Percentiles rank a stretch among this genome's conserved stretches.
Evolutionary conservation across 371 early-diverging fungal genomes (phyloP).

Genomic region (Sanchytrium tribonematis): DNA sequence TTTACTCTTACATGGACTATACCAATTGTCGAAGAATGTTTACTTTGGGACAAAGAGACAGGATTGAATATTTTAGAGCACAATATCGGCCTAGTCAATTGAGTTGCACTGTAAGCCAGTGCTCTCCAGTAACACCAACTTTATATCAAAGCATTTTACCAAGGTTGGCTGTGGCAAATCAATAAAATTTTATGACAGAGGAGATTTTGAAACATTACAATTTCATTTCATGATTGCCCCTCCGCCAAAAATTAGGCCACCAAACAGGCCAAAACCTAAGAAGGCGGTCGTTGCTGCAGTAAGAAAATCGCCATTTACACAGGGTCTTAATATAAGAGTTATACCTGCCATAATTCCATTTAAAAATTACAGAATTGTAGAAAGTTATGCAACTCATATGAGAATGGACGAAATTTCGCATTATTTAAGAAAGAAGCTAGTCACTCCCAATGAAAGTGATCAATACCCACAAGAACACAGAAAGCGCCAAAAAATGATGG

Average conservation of each 20-base stretch:
- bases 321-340: background rate
- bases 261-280: background rate
- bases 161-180: too few species aligned
- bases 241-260: background rate
- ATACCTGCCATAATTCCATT: background rate
- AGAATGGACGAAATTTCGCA: background rate
- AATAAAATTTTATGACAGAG: too few species aligned
- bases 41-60: background rate
- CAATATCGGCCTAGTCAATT: background rate
- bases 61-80: background rate
- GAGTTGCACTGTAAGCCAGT: background rate
- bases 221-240: background rate
- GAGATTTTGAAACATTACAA: too few species aligned
- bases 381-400: background rate
- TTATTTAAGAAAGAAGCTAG: background rate
- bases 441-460: background rate
- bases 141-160: too few species aligned
- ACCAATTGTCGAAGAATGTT: background rate
- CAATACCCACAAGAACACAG: background rate
- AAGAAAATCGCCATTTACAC: background rate
- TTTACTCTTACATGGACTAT: background rate
- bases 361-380: background rate
- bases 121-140: background rate
- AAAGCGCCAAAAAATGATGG: background rate
- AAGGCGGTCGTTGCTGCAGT: background rate